A percentile compares a stretch with the other conserved stretches of the same genome.
These are phyloP conservation scores for Chlamydomonas sp. DNA, from an alignment of 139 green algal species.

Conservation along the genomic window DNA sequence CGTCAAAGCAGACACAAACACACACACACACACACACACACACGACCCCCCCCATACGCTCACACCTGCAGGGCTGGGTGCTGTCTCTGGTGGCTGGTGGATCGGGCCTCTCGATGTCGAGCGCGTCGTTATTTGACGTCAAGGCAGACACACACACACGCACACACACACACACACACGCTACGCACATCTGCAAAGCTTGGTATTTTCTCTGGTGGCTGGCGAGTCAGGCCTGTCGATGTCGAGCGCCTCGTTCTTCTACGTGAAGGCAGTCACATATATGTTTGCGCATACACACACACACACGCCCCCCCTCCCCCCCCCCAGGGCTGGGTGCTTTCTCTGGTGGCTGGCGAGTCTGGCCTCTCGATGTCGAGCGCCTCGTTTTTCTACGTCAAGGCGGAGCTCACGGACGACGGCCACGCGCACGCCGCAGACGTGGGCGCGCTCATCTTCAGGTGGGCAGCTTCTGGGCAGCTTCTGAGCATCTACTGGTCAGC, in stretches of 20 bases:
- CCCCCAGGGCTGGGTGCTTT: constrained; percentile 50
- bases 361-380: constrained; percentile 16
- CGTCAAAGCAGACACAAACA: too few relatives aligned
- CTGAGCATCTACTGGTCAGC: background rate
- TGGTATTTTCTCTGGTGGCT: constrained; percentile 50
- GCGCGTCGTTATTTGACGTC: constrained; percentile 28
- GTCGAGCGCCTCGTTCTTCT: constrained; percentile 26
- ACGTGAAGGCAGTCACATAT: too few relatives aligned
- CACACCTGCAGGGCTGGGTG: too few relatives aligned
- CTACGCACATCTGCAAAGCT: too few relatives aligned
- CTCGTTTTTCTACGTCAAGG: constrained; percentile 32
- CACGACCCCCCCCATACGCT: too few relatives aligned
- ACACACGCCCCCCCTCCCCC: too few relatives aligned
- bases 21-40: too few relatives aligned
- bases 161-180: too few relatives aligned
- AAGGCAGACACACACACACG: too few relatives aligned
- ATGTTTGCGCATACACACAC: too few relatives aligned
- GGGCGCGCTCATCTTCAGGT: constrained; percentile 53
- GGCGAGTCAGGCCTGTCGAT: constrained; percentile 43
- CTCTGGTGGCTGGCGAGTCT: constrained; percentile 60
- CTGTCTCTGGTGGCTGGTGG: constrained; percentile 61
- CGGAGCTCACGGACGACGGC: constrained; percentile 43
- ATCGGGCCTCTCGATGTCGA: constrained; percentile 18
- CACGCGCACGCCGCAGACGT: constrained; percentile 45
- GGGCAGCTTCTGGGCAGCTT: background rate